Evolutionary conservation across 1,284 basidiomycete genomes (phyloP).

Genomic region (Pseudozyma sp.): DNA sequence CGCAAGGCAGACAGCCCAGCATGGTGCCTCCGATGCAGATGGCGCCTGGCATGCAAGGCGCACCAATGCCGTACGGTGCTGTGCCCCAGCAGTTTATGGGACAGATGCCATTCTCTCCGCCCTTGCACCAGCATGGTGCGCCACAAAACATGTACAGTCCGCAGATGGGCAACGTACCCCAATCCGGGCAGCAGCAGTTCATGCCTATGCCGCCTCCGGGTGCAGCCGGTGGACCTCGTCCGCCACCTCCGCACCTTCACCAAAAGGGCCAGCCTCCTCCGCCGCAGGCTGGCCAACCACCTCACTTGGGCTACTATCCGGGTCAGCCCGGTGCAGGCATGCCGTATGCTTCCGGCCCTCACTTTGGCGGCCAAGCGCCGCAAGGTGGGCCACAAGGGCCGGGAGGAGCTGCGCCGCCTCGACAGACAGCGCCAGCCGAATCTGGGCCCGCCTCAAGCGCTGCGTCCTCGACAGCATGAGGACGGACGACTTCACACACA

Average conservation of each 20-base stretch:
- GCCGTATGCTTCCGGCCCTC: constrained; percentile 24
- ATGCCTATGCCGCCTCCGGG: constrained; percentile 51
- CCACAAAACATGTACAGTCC: constrained; percentile 60
- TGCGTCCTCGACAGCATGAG: constrained; percentile 37
- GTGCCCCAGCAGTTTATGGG: constrained; percentile 55
- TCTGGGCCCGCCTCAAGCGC: constrained; percentile 33
- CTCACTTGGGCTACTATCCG: constrained; percentile 37
- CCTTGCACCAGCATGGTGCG: constrained; percentile 55
- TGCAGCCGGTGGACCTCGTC: constrained; percentile 35
- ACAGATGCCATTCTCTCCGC: constrained; percentile 57
- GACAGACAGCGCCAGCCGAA: constrained; percentile 12
- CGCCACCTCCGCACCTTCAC: constrained; percentile 45
- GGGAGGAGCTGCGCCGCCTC: constrained; percentile 11
- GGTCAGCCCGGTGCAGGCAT: constrained; percentile 22
- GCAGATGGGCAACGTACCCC: constrained; percentile 54
- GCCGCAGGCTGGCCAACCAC: constrained; percentile 24
- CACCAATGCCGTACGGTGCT: constrained; percentile 46
- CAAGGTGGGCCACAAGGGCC: constrained; percentile 20
- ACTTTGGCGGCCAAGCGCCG: constrained; percentile 21
- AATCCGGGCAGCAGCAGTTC: constrained; percentile 35
- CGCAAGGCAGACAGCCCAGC: constrained; percentile 33
- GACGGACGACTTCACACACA: neutral
- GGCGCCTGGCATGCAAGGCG: constrained; percentile 40
- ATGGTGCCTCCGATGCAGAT: constrained; percentile 43
- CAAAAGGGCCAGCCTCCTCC: constrained; percentile 30